Evolutionary conservation across 1,139 yeast genomes (phyloP).

Genomic region (Yamadazyma atlantica): DNA sequence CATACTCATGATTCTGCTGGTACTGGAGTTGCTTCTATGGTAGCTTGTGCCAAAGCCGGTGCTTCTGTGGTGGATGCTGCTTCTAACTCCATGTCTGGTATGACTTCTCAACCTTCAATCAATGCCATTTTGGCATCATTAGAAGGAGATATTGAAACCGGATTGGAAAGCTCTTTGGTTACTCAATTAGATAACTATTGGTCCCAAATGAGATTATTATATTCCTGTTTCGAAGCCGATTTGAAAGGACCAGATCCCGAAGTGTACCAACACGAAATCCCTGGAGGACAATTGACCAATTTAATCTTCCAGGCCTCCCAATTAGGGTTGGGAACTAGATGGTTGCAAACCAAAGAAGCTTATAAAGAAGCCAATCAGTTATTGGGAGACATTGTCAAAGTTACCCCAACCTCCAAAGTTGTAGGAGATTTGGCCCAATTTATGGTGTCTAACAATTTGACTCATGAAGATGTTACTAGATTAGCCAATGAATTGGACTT

Average conservation of each 20-base stretch:
- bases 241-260: slow-evolving; percentile 99
- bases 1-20: slow-evolving; percentile 99
- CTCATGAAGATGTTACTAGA: slow-evolving; percentile 79
- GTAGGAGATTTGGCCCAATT: slow-evolving; percentile 99
- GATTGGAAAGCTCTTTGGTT: slow-evolving; percentile 63
- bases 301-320: slow-evolving; percentile 98
- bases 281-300: slow-evolving; percentile 99
- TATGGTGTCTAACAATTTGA: slow-evolving; percentile 93
- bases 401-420: slow-evolving; percentile 97
- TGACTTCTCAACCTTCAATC: slow-evolving; percentile 97
- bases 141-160: slow-evolving; percentile 82
- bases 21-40: slow-evolving; percentile 97
- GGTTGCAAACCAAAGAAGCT: slow-evolving; percentile 94
- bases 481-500: slow-evolving; percentile 90
- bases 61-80: slow-evolving; percentile 99
- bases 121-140: slow-evolving; percentile 89
- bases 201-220: slow-evolving; percentile 97
- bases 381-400: slow-evolving; percentile 95
- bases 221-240: slow-evolving; percentile 97
- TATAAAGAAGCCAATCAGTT: slow-evolving; percentile 86
- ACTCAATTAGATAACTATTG: slow-evolving; percentile 90
- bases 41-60: slow-evolving; percentile 91
- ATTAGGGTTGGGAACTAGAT: slow-evolving; percentile 93
- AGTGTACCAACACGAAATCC: slow-evolving; percentile 96
- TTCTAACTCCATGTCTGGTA: slow-evolving; percentile 94